phyloP scores from a whole-genome alignment of 345 rosid species.

The Streptanthus diversifolius region DNA sequence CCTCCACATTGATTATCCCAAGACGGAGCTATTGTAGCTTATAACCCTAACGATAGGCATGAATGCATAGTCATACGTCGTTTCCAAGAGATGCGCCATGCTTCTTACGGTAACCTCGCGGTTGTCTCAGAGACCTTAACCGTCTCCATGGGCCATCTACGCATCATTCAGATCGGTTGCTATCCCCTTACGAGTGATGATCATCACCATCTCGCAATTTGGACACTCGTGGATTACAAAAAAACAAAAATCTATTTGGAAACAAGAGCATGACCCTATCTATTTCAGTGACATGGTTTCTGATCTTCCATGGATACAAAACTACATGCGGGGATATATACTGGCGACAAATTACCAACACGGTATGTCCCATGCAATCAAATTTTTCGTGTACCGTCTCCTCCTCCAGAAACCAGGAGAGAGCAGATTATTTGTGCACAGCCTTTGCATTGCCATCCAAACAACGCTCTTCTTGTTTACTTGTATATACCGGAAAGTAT shows the following conservation, averaged over 20 bases:
- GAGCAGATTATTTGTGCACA: background rate
- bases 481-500: background rate
- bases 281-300: background rate
- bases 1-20: slow-evolving; percentile 4
- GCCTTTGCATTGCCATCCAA: slow-evolving; percentile 7
- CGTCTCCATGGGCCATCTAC: slow-evolving; percentile 1
- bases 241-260: background rate
- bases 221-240: slow-evolving; percentile 8
- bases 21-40: background rate
- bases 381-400: background rate
- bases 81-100: background rate
- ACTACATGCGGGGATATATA: background rate
- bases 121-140: slow-evolving; percentile 1
- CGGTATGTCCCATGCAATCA: background rate
- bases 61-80: background rate
- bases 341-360: background rate
- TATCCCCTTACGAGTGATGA: background rate
- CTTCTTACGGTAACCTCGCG: background rate
- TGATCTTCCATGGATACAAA: background rate
- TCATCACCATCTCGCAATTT: background rate
- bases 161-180: background rate
- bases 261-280: background rate
- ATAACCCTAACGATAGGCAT: background rate
- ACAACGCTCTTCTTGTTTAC: slow-evolving; percentile 5
- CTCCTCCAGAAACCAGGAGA: background rate